Conservation (phyloP, 2,329 filamentous ascomycete species). For the Trichoderma gracile region DNA sequence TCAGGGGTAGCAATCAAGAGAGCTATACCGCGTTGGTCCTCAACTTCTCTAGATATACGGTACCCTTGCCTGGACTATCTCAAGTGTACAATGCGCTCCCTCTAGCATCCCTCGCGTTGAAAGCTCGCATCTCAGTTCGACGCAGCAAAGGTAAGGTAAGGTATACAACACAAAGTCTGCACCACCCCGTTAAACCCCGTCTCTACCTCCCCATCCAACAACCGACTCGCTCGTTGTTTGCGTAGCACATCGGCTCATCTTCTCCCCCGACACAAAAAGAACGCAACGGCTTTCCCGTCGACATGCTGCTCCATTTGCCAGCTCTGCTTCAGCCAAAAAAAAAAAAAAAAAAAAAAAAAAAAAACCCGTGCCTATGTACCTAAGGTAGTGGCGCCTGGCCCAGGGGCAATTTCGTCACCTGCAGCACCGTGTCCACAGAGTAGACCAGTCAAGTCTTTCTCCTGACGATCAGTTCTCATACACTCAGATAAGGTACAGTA, state of each 20-base stretch:
- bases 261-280: background rate
- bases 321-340: too few relatives aligned
- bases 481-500: background rate
- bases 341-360: too few relatives aligned
- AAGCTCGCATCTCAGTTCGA: background rate
- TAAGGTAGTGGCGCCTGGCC: conserved; percentile 1
- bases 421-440: background rate
- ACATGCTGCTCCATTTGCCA: background rate
- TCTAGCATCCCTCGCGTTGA: background rate
- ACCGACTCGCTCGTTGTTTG: background rate
- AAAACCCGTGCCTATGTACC: background rate
- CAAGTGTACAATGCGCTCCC: background rate
- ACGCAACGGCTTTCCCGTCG: background rate
- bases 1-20: too few relatives aligned
- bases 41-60: too few relatives aligned
- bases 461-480: conserved; percentile 13
- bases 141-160: too few relatives aligned
- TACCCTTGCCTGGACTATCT: too few relatives aligned
- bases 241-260: conserved; percentile 8
- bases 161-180: background rate
- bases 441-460: background rate
- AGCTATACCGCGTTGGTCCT: too few relatives aligned
- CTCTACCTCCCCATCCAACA: background rate
- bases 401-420: conserved; percentile 19
- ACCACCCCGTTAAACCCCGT: background rate